These are phyloP conservation scores for Cardamine chenopodiifolia DNA, from an alignment of 345 rosid species.

Conservation along the genomic window DNA sequence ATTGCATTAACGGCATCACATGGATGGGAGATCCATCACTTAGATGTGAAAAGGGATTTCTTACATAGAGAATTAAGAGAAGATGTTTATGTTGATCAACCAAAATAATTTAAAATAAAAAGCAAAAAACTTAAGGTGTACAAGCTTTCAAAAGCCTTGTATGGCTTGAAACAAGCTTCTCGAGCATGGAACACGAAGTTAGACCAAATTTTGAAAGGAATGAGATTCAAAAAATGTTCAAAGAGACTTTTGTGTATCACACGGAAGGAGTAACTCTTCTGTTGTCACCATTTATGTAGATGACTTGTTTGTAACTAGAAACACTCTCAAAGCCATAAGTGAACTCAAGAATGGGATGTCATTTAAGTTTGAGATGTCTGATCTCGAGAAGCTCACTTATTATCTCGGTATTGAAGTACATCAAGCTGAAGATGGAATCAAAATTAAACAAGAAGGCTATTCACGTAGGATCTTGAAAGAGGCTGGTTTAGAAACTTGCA, in stretches of 20 bases:
- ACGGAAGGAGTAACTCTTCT: neutral
- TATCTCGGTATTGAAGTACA: neutral
- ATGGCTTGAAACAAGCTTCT: neutral
- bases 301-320: neutral
- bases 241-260: neutral
- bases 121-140: neutral
- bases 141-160: neutral
- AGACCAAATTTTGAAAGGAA: neutral
- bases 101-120: neutral
- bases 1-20: neutral
- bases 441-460: neutral
- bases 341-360: neutral
- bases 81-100: neutral
- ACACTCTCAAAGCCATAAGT: rapidly evolving
- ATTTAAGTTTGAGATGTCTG: neutral
- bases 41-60: neutral
- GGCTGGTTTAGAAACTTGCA: neutral
- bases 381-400: neutral
- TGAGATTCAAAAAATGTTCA: neutral
- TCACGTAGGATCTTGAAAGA: neutral
- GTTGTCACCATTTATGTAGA: neutral
- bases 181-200: neutral
- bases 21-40: neutral
- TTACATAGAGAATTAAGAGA: neutral
- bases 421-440: neutral